Conservation (phyloP, 192 early-diverging fungal genomes). For the Umbelopsis ramanniana region DNA sequence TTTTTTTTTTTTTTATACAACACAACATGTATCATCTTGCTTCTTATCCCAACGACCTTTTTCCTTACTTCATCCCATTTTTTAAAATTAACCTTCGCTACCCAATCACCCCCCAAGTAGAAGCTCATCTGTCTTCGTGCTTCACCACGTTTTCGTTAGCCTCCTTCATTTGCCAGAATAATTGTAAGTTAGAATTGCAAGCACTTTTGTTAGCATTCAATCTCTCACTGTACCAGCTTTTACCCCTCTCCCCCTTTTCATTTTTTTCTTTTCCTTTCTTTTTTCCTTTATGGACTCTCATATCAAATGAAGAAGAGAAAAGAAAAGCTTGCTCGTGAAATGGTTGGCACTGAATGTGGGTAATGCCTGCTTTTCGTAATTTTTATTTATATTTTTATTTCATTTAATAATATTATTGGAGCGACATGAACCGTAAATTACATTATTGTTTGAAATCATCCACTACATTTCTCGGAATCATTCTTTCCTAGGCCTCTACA, state of each 20-base stretch:
- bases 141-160: not conserved
- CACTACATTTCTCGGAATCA: not conserved
- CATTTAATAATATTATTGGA: not conserved
- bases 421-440: too few species aligned
- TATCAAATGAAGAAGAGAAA: not conserved
- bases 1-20: slow-evolving; percentile 10
- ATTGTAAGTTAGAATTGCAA: not conserved
- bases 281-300: not conserved
- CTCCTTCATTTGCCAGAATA: not conserved
- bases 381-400: too few species aligned
- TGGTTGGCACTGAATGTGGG: too few species aligned
- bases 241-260: not conserved
- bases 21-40: slow-evolving; percentile 13
- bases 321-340: not conserved
- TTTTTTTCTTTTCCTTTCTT: not conserved
- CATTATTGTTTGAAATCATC: not conserved
- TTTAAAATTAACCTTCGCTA: not conserved
- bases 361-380: too few species aligned
- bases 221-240: slow-evolving; percentile 1
- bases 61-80: not conserved
- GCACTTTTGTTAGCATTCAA: not conserved
- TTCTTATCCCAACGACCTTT: not conserved
- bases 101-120: not conserved
- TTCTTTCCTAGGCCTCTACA: not conserved
- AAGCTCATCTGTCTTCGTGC: not conserved